Conservation (phyloP, 2,329 filamentous ascomycete genomes). For the Calonectria naviculata region DNA sequence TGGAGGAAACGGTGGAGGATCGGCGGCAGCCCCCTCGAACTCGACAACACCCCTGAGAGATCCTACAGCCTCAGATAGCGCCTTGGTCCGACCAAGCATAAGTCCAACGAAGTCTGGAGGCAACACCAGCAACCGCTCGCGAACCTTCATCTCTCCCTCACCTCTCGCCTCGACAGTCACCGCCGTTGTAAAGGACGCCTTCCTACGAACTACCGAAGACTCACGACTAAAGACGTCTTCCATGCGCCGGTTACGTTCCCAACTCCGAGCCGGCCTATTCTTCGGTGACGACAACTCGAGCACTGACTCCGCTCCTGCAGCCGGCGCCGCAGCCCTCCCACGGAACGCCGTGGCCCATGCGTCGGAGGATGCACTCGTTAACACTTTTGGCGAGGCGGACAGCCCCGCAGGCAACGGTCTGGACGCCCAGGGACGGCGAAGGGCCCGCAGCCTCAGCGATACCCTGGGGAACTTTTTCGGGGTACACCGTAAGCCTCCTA, state of each 20-base stretch:
- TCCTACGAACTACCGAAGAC: slow-evolving; percentile 58
- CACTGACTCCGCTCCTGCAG: slow-evolving; percentile 29
- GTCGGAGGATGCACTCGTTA: slow-evolving; percentile 41
- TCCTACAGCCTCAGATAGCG: slow-evolving; percentile 36
- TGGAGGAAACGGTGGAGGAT: slow-evolving; percentile 15
- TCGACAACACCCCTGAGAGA: slow-evolving; percentile 48
- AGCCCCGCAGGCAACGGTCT: slow-evolving; percentile 22
- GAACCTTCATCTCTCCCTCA: slow-evolving; percentile 68
- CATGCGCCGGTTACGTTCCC: slow-evolving; percentile 59
- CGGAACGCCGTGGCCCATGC: slow-evolving; percentile 32
- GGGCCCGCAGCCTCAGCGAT: slow-evolving; percentile 55
- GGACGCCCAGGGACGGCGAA: slow-evolving; percentile 37
- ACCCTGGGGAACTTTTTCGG: slow-evolving; percentile 54
- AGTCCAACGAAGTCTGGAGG: slow-evolving; percentile 43
- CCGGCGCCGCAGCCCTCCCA: slow-evolving; percentile 19
- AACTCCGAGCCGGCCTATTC: slow-evolving; percentile 66
- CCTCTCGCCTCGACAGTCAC: slow-evolving; percentile 70
- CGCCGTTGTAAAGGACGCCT: slow-evolving; percentile 66
- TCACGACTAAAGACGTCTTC: slow-evolving; percentile 55
- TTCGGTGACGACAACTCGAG: slow-evolving; percentile 57
- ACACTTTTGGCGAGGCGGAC: slow-evolving; percentile 31
- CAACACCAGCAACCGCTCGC: slow-evolving; percentile 46
- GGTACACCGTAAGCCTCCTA: slow-evolving; percentile 46
- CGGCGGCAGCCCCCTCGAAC: slow-evolving; percentile 42
- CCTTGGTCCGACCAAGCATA: slow-evolving; percentile 40